Percentiles rank a stretch among this genome's conserved stretches.
phyloP scores from a whole-genome alignment of 73 alveolate genomes.

The Urostyla sp. region DNA sequence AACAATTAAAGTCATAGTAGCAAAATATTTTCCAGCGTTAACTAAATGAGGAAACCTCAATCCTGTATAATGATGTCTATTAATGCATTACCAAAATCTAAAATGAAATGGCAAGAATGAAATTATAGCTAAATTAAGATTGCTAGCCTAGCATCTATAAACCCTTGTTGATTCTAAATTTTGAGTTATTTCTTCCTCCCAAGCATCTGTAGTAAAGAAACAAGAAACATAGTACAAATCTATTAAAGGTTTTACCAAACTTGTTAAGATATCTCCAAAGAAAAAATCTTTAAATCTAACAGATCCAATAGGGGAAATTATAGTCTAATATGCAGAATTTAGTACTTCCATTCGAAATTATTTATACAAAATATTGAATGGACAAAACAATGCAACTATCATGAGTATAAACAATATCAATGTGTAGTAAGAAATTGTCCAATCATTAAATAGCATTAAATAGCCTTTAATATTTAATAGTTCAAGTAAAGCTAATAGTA shows the following conservation, averaged over 20 bases:
- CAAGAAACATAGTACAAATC: constrained; percentile 64
- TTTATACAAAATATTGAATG: constrained; percentile 1
- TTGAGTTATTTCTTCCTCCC: no score
- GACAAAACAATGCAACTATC: background rate
- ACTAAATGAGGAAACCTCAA: constrained; percentile 88
- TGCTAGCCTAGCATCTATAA: background rate
- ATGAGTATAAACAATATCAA: background rate
- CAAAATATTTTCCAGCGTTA: constrained; percentile 82
- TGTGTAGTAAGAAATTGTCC: background rate
- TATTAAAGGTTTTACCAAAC: constrained; percentile 71
- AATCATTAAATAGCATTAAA: background rate
- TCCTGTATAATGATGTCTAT: constrained; percentile 75
- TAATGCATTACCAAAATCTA: constrained; percentile 85
- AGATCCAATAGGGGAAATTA: constrained; percentile 52
- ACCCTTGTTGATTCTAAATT: background rate
- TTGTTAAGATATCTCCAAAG: constrained; percentile 80
- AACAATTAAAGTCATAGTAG: constrained; percentile 45
- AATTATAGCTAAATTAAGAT: constrained; percentile 24
- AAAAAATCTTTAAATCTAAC: constrained; percentile 81
- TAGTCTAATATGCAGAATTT: background rate
- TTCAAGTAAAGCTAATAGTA: background rate
- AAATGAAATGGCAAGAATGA: constrained; percentile 80
- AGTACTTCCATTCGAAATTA: constrained; percentile 21
- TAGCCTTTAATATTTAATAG: background rate
- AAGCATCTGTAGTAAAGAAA: constrained; percentile 59